These are phyloP conservation scores for Recurvomyces mirabilis DNA, from an alignment of 495 filamentous ascomycete species.

Conservation along the genomic window DNA sequence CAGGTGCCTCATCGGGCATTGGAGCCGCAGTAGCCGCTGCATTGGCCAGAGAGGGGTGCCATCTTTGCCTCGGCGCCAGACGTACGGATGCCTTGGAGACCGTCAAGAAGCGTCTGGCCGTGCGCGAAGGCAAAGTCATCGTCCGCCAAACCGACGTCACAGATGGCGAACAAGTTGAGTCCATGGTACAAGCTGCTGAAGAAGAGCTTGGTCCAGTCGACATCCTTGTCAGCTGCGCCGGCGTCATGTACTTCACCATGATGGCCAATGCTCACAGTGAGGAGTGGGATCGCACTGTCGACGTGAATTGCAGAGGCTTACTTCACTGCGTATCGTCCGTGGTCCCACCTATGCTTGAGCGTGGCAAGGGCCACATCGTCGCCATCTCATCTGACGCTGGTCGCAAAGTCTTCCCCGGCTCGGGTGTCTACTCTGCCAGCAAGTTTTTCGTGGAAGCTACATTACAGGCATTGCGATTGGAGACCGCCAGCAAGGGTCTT, in stretches of 20 bases:
- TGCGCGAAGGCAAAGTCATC: constrained; percentile 45
- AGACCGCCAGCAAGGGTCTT: constrained; percentile 54
- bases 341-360: constrained; percentile 51
- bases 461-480: constrained; percentile 51
- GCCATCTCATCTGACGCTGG: constrained; percentile 61
- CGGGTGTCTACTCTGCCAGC: constrained; percentile 60
- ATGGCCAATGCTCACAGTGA: constrained; percentile 54
- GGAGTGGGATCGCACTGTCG: constrained; percentile 59
- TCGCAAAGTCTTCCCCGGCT: constrained; percentile 58
- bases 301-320: constrained; percentile 62
- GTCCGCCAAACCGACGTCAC: constrained; percentile 52
- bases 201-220: constrained; percentile 51
- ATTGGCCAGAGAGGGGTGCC: constrained; percentile 41
- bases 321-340: constrained; percentile 49
- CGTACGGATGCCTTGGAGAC: constrained; percentile 48
- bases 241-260: constrained; percentile 68
- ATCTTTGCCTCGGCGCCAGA: constrained; percentile 52
- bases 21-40: constrained; percentile 39
- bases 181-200: constrained; percentile 41
- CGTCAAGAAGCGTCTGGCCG: constrained; percentile 40
- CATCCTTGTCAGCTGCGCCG: constrained; percentile 55
- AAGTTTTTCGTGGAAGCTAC: constrained; percentile 68
- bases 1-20: constrained; percentile 45
- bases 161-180: constrained; percentile 41
- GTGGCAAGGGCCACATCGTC: constrained; percentile 51